Conservation (phyloP, 768 basidiomycete species). For the Lactifluus volemus region DNA sequence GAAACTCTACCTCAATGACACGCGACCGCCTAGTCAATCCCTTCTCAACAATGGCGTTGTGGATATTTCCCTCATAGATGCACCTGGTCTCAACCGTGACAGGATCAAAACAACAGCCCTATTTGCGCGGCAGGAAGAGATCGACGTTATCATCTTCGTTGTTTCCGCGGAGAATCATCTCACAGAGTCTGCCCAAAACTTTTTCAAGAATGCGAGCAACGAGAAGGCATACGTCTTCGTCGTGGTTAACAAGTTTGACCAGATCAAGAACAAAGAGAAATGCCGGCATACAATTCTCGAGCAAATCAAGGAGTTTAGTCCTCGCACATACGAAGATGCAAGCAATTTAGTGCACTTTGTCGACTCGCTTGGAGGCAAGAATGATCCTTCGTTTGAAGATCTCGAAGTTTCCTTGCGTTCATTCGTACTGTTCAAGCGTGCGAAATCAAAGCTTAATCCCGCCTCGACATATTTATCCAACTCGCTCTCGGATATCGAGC, state of each 20-base stretch:
- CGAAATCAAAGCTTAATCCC: conserved; percentile 93
- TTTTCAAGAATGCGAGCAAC: conserved; percentile 84
- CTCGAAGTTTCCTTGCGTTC: conserved; percentile 86
- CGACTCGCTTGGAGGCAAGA: conserved; percentile 73
- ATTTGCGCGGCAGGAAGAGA: conserved; percentile 94
- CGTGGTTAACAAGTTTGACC: conserved; percentile 96
- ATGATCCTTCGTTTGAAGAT: conserved; percentile 70
- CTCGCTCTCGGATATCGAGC: conserved; percentile 82
- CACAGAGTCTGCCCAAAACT: conserved; percentile 90
- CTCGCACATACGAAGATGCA: conserved; percentile 85
- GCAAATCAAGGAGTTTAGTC: conserved; percentile 88
- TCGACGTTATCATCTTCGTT: conserved; percentile 97
- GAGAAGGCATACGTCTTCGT: conserved; percentile 98
- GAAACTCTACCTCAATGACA: conserved; percentile 85
- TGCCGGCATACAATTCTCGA: conserved; percentile 84
- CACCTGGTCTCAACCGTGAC: conserved; percentile 95
- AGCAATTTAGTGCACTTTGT: conserved; percentile 97
- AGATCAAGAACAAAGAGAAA: conserved; percentile 91
- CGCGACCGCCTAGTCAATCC: conserved; percentile 67
- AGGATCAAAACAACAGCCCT: conserved; percentile 90
- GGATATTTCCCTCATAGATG: conserved; percentile 97
- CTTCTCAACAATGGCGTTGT: conserved; percentile 92
- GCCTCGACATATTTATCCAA: conserved; percentile 86
- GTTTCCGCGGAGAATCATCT: conserved; percentile 99
- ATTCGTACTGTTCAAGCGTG: conserved; percentile 91